Base-by-base conservation (phyloP, 2,329 filamentous ascomycete species). In the Cryphonectria naterciae region DNA sequence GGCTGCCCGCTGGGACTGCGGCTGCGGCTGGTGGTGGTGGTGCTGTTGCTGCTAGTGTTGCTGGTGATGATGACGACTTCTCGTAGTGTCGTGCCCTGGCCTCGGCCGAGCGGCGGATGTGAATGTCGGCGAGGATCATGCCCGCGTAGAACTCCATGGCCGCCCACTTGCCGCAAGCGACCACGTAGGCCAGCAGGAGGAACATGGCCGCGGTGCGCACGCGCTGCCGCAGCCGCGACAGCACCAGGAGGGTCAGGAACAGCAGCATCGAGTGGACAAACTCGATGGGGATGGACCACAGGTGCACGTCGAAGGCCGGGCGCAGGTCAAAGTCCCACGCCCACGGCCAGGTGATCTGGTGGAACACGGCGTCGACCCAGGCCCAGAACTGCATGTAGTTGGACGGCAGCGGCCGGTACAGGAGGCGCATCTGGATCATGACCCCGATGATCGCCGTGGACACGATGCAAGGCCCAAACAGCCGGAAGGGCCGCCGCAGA, bases 211-310 rank as follows among this genome's bases (percentile, higher is more conserved):
- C 70, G 62, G 81, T 76, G 0, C 83, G 79, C 19, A 82, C 68
- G 15, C 74, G 72, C 11, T 78, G 72, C 61, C 78, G 77, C 43
- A 83, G 72, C 28, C 80, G 76, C 22, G 80, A 79, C 2, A 83
- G 73, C 43, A 79, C 77, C n/a, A 84, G 70, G 28, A 82, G 74
- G n/a, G 82, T 72, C 54, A 80, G 73, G 70, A 85, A 84, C 8
- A 84, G 74, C 32, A 83, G 74, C 79, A 85, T 80, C 11, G 84
- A 85, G 74, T 84, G 80, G 37, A 78, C 81, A 67, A 84, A 82
- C 69, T 86, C 84, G 69, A 85, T 80, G 0, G 84, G 82, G 25
- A 86, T 84, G 1, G 84, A 85, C 84, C 84, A 86, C 22, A 85
- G 77, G 68, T 85, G 83, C 11, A 81, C 76, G 70, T 84, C 82